Evolutionary conservation across 306 rosid genomes (phyloP).

Genomic region (Crotalaria pallida): DNA sequence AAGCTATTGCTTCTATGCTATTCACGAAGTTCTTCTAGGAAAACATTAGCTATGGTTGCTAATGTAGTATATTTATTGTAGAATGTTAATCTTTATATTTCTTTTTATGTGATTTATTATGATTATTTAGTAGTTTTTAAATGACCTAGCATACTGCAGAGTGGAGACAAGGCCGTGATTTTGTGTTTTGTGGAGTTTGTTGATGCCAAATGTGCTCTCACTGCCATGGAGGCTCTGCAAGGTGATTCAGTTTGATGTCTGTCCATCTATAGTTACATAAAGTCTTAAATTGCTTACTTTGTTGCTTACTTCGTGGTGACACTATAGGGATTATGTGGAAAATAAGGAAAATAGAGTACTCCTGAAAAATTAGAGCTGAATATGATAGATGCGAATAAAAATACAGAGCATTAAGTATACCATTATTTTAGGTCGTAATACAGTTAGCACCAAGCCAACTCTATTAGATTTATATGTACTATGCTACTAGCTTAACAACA

Average conservation of each 20-base stretch:
- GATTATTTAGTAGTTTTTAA: conserved; percentile 15
- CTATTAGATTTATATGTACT: background rate
- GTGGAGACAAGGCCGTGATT: conserved; percentile 64
- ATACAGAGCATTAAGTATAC: background rate
- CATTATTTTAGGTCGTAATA: background rate
- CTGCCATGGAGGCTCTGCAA: conserved; percentile 76
- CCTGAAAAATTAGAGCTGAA: background rate
- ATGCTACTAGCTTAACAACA: background rate
- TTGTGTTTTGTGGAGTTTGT: conserved; percentile 76
- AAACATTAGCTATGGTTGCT: background rate
- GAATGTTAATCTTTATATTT: background rate
- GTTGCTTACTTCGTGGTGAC: background rate
- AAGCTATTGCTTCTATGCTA: background rate
- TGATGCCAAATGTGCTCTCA: conserved; percentile 53
- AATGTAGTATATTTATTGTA: background rate
- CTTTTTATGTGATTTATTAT: conserved; percentile 5
- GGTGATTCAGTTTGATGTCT: conserved; percentile 26
- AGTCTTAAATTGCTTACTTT: background rate
- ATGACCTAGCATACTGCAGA: conserved; percentile 39
- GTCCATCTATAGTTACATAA: too few relatives aligned
- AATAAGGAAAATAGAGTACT: background rate
- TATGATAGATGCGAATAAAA: background rate
- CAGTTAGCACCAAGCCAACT: background rate
- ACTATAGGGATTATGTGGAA: background rate
- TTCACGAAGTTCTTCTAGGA: background rate